Conservation (phyloP, 768 basidiomycete genomes). For the Lactarius vividus region DNA sequence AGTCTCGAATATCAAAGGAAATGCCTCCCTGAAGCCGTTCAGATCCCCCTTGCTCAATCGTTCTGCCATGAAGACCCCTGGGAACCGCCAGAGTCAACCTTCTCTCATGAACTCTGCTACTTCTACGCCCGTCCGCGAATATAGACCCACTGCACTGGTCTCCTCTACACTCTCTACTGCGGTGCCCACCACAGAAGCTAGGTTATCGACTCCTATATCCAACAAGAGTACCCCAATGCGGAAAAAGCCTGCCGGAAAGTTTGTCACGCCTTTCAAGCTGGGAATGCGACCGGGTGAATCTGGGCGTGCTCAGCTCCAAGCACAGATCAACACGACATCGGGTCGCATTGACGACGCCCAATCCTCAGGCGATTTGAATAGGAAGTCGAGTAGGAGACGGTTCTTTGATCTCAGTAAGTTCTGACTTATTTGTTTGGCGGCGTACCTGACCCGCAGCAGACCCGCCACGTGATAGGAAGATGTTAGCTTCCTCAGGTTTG, state of each 20-base stretch:
- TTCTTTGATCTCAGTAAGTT: constrained; percentile 25
- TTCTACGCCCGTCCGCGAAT: constrained; percentile 16
- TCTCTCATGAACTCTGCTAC: constrained; percentile 1
- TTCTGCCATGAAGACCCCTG: constrained; percentile 1
- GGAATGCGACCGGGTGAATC: constrained; percentile 47
- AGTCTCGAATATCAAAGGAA: constrained; percentile 4
- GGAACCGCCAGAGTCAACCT: background rate
- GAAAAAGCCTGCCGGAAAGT: constrained; percentile 35
- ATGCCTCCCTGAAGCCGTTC: constrained; percentile 12
- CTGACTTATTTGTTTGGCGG: background rate
- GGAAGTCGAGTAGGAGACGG: constrained; percentile 1
- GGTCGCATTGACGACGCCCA: background rate
- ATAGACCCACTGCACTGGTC: background rate
- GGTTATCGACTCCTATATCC: constrained; percentile 15
- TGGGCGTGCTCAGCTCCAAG: constrained; percentile 33
- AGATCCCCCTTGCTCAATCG: constrained; percentile 22
- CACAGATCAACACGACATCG: background rate
- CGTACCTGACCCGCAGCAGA: background rate
- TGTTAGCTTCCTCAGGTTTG: constrained; percentile 49
- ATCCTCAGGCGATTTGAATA: background rate
- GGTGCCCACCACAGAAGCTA: constrained; percentile 1
- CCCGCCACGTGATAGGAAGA: constrained; percentile 37
- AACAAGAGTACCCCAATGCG: constrained; percentile 10
- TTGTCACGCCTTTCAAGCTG: constrained; percentile 58
- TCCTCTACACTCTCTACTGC: background rate